phyloP scores from a whole-genome alignment of 148 eudicot species.

The Chenopodium formosanum region DNA sequence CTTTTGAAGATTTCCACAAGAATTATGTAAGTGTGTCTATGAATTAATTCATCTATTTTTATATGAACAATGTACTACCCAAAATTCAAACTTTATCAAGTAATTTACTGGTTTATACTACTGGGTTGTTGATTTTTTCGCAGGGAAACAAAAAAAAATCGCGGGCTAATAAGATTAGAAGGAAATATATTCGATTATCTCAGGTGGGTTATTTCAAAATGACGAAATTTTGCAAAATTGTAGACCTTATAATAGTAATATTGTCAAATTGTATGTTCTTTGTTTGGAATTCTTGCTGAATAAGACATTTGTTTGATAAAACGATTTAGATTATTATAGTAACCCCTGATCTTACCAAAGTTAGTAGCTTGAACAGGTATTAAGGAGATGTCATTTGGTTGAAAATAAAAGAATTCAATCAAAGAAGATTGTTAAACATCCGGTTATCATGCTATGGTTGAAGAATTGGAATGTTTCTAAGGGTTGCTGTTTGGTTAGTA shows the following conservation, averaged over 20 bases:
- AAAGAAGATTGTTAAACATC: background rate
- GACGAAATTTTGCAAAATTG: background rate
- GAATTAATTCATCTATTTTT: background rate
- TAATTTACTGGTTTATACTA: background rate
- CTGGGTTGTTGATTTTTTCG: slow-evolving; percentile 1
- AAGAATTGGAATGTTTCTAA: background rate
- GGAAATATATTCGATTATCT: slow-evolving; percentile 3
- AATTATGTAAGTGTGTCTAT: background rate
- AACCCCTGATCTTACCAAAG: background rate
- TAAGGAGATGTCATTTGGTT: background rate
- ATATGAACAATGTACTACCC: background rate
- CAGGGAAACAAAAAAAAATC: background rate
- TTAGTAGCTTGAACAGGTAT: slow-evolving; percentile 4
- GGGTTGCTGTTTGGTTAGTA: background rate
- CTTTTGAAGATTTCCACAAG: background rate
- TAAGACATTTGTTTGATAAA: background rate
- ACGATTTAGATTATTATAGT: too few species aligned
- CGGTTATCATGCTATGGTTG: background rate
- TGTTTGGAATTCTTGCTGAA: background rate
- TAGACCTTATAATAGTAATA: too few species aligned
- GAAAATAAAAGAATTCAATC: background rate
- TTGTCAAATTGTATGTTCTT: background rate
- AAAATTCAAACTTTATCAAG: background rate
- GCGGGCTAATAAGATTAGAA: background rate
- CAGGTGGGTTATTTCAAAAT: slow-evolving; percentile 1